Evolutionary conservation across 805 yeast species (phyloP), one percentile per base, ranked within the genome.

Genomic region (Geotrichum ghanense): DNA sequence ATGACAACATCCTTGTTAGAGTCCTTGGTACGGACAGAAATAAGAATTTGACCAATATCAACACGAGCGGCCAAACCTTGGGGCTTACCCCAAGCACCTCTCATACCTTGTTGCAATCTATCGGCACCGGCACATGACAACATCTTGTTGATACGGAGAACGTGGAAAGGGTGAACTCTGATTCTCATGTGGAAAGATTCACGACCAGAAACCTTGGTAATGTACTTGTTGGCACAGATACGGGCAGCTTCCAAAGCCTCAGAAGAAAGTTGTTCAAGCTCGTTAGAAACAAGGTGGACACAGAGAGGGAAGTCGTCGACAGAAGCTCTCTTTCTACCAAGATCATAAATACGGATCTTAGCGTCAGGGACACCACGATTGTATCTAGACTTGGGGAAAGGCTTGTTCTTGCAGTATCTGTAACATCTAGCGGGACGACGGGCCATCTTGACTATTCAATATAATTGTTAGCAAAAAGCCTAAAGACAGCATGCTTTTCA

Each of bases 71-170:
- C 98, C 68, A 88, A 79, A 81, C 98, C 98, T 67, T 89, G 96
- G 68, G 98, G 98, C 81, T 92, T 92, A 88, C 98, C 98, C 97
- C 97, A 92, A 71, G 98, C 98, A 81, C 95, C 95, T 87, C 98
- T 90, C 98, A 92, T 92, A 89, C 98, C 98, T 79, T 92, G 97
- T 80, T 92, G 98, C 77, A 92, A 83, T 85, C 98, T 88, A 90
- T 92, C 98, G 72, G 98, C 98, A 86, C 98, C 98, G 79, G 98
- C 98, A 81, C 98, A 92, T 70, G 98, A 92, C 95, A 92, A 88
- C 98, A 92, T 92, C 87, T 92, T 92, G 92, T 92, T 92, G 81
- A 92, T 92, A 78, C 98, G 84, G 74, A 92, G 82, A 63, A 92
- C 98, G 82, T 92, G 98, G 97, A 85, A 92, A 65, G 98, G 98